Evolutionary conservation across 75 land plant genomes (phyloP), one percentile per base, ranked within the genome.

Genomic region (Cunninghamia lanceolata): DNA sequence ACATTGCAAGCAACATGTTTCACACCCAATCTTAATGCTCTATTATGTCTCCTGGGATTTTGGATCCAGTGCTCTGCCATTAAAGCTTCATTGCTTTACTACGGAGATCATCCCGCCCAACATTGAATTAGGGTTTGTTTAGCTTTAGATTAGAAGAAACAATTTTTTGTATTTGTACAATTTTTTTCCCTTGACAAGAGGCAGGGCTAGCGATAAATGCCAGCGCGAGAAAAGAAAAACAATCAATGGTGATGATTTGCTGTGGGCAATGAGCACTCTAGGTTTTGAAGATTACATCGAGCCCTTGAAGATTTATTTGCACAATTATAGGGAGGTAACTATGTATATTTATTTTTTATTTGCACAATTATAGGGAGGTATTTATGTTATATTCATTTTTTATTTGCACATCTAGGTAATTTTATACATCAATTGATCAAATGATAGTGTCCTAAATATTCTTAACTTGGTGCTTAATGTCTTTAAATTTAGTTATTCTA

Each of bases 271-370:
- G 95, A 86, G 93, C 14, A 93, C 95, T 7, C 90, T 94, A 13
- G 95, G 95, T 4, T 94, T 94, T 87, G 95, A 94, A 59, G 95
- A 94, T 54, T 94, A 94, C 59, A 90, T 94, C 38, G 95, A 94
- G 71, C 95, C 95, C 19, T 91, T 94, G 21, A 94, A 93, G 83
- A 84, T 86, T 47, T 94, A 94, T 74, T 87, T 94, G 25, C 90
- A 90, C 78, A 90, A 85, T 85, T 94, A 93, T 87, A 89, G 95
- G 70, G 95, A 94, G 91, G 86, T 91, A 75, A 89, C 5, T 46
- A 45, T 19, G 1, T 36, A 7, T 40, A 34, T 40, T 82, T 3
- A 25, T 43, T 28, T 11, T 66, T 66, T 66, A 28, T 66, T 28
- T 28, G 25, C 25, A 50, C 16, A 50, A 50, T 50, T 13, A 1